Percentiles rank a stretch among this genome's conserved stretches.
Evolutionary conservation across 495 filamentous ascomycete species (phyloP).

Genomic region (Trichoderma asperelloides): DNA sequence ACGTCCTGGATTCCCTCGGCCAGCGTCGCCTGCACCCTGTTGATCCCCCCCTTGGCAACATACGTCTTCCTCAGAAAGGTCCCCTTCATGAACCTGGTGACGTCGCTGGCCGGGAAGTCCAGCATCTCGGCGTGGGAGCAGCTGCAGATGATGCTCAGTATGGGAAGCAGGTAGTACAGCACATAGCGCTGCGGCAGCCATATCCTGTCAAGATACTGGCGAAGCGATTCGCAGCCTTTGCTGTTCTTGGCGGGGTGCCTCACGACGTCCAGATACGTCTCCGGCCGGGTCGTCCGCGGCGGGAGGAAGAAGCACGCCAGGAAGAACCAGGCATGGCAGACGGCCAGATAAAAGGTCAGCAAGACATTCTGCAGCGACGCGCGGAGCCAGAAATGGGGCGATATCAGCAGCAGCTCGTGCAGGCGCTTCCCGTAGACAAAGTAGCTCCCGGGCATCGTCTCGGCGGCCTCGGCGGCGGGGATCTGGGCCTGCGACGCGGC

Average conservation of each 20-base stretch:
- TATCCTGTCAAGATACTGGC: conserved; percentile 37
- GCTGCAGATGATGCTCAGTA: conserved; percentile 44
- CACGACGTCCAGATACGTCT: neutral
- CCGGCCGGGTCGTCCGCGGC: neutral
- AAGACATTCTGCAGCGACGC: conserved; percentile 14
- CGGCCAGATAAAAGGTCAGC: conserved; percentile 21
- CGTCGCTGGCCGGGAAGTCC: conserved; percentile 40
- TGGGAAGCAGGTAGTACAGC: conserved; percentile 39
- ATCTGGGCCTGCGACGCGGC: neutral
- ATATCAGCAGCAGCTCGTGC: conserved; percentile 30
- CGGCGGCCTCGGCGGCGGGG: neutral
- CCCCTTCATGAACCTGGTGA: conserved; percentile 34
- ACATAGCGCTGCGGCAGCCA: conserved; percentile 34
- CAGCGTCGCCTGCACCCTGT: conserved; percentile 35
- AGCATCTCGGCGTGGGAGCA: conserved; percentile 44
- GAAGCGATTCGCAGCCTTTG: conserved; percentile 27
- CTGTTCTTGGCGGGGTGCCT: neutral
- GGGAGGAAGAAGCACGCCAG: conserved; percentile 30
- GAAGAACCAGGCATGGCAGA: conserved; percentile 24
- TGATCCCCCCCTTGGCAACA: conserved; percentile 37
- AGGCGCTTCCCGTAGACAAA: conserved; percentile 43
- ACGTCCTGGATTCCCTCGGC: conserved; percentile 19
- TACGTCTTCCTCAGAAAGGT: conserved; percentile 17
- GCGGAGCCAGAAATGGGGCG: neutral
- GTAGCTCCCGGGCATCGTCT: conserved; percentile 10